phyloP scores from a whole-genome alignment of 2,329 filamentous ascomycete species.

The Metarhizium anisopliae region DNA sequence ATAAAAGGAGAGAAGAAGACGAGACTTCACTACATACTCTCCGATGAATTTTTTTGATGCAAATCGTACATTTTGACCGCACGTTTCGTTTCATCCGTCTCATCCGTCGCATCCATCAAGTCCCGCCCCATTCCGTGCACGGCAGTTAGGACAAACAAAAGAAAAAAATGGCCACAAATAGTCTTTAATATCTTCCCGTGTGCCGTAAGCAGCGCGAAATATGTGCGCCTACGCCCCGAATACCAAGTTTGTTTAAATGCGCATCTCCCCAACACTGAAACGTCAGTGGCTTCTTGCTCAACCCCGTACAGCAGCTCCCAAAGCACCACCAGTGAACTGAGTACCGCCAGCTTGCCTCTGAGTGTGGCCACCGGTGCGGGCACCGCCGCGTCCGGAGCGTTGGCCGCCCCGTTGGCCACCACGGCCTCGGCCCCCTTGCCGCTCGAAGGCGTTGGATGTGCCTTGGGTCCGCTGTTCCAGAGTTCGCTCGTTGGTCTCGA shows the following conservation, averaged over 20 bases:
- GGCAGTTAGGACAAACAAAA: background rate
- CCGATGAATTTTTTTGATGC: constrained; percentile 1
- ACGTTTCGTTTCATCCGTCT: background rate
- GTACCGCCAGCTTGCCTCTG: constrained; percentile 64
- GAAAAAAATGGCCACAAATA: background rate
- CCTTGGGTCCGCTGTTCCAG: constrained; percentile 96
- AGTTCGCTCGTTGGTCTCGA: constrained; percentile 95
- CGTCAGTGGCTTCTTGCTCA: constrained; percentile 21
- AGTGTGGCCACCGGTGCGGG: constrained; percentile 46
- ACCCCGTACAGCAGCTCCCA: constrained; percentile 59
- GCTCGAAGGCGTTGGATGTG: constrained; percentile 89
- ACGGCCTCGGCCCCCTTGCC: constrained; percentile 72
- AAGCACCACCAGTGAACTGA: constrained; percentile 72
- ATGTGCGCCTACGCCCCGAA: constrained; percentile 5
- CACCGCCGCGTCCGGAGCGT: constrained; percentile 52
- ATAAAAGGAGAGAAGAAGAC: background rate
- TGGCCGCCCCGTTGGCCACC: constrained; percentile 56
- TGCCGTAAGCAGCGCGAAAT: constrained; percentile 1
- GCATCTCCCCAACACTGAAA: background rate
- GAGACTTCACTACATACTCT: background rate
- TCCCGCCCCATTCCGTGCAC: constrained; percentile 1
- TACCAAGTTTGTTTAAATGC: background rate
- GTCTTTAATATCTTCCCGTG: background rate
- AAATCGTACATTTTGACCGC: background rate
- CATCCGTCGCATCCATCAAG: background rate